These are phyloP conservation scores for Wickerhamiella nectarea DNA, from an alignment of 805 yeast species.

Conservation along the genomic window DNA sequence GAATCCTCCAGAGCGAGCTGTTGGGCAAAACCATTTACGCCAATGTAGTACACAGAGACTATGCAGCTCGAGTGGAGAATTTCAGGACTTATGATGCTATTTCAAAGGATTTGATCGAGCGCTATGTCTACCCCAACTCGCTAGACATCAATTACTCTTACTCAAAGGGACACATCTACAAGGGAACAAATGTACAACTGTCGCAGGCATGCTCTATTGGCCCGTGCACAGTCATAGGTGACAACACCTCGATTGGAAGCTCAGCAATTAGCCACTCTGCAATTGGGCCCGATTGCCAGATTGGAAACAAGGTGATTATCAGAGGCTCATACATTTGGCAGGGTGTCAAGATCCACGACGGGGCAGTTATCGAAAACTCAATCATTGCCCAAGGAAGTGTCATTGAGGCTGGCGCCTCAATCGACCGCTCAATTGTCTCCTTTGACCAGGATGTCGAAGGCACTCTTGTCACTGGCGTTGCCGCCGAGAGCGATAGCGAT, in stretches of 20 bases:
- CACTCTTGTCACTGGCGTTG: constrained; percentile 32
- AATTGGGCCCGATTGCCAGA: constrained; percentile 73
- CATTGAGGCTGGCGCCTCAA: constrained; percentile 37
- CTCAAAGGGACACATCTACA: constrained; percentile 76
- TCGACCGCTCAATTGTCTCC: constrained; percentile 64
- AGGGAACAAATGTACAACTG: constrained; percentile 73
- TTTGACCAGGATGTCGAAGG: constrained; percentile 55
- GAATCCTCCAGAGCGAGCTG: constrained; percentile 80
- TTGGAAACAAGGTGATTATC: constrained; percentile 64
- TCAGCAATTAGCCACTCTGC: constrained; percentile 53
- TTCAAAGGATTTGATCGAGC: constrained; percentile 73
- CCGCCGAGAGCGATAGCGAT: constrained; percentile 25
- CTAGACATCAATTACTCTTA: constrained; percentile 65
- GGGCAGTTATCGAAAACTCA: constrained; percentile 42
- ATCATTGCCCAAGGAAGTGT: constrained; percentile 56
- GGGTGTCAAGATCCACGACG: constrained; percentile 57
- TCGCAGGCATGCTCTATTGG: constrained; percentile 88
- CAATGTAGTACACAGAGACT: constrained; percentile 62
- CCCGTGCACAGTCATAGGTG: constrained; percentile 70
- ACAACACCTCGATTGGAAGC: constrained; percentile 62
- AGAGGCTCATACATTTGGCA: constrained; percentile 81
- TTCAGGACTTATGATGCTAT: constrained; percentile 89
- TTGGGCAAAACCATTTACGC: constrained; percentile 84
- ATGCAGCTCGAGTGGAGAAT: constrained; percentile 91
- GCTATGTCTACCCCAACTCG: constrained; percentile 87